These are phyloP conservation scores for Yamadazyma epiphylla DNA, from an alignment of 1,139 yeast genomes.

Conservation along the genomic window DNA sequence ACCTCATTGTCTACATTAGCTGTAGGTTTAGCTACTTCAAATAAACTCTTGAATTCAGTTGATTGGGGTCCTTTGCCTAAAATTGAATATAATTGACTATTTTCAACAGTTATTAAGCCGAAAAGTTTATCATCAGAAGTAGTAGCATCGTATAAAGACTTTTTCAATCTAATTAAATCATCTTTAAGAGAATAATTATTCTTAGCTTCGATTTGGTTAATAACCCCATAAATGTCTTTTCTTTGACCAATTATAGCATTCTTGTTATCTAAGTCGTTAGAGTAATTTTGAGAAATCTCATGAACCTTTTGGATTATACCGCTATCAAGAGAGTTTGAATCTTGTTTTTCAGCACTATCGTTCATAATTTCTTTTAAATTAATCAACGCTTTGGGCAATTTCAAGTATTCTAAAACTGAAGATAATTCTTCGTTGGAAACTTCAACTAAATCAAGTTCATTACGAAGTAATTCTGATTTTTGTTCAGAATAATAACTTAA, in stretches of 20 bases:
- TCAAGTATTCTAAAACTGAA: slow-evolving; percentile 76
- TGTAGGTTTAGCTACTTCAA: slow-evolving; percentile 13
- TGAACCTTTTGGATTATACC: slow-evolving; percentile 18
- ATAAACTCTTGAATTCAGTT: slow-evolving; percentile 27
- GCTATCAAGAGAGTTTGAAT: slow-evolving; percentile 11
- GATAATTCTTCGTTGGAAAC: slow-evolving; percentile 75
- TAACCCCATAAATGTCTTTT: slow-evolving; percentile 34
- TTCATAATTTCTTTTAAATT: slow-evolving; percentile 45
- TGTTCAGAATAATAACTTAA: slow-evolving; percentile 87
- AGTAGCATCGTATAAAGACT: slow-evolving; percentile 66
- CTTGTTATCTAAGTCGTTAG: slow-evolving; percentile 22
- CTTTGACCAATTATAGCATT: slow-evolving; percentile 25
- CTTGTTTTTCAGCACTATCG: slow-evolving; percentile 4
- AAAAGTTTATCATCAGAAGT: slow-evolving; percentile 60
- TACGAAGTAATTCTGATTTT: slow-evolving; percentile 72
- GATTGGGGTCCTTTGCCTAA: slow-evolving; percentile 35
- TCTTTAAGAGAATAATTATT: slow-evolving; percentile 26
- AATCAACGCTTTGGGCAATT: slow-evolving; percentile 64
- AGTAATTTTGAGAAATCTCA: slow-evolving; percentile 22
- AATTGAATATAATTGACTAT: slow-evolving; percentile 21
- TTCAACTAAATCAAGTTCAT: slow-evolving; percentile 70
- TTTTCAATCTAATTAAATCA: slow-evolving; percentile 56
- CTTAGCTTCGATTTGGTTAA: slow-evolving; percentile 36
- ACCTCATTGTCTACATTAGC: slow-evolving; percentile 23
- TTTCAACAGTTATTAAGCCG: slow-evolving; percentile 25